A percentile compares a stretch with the other conserved stretches of the same genome.
Evolutionary conservation across 2,329 filamentous ascomycete genomes (phyloP).

Genomic region (Alternaria rosae): DNA sequence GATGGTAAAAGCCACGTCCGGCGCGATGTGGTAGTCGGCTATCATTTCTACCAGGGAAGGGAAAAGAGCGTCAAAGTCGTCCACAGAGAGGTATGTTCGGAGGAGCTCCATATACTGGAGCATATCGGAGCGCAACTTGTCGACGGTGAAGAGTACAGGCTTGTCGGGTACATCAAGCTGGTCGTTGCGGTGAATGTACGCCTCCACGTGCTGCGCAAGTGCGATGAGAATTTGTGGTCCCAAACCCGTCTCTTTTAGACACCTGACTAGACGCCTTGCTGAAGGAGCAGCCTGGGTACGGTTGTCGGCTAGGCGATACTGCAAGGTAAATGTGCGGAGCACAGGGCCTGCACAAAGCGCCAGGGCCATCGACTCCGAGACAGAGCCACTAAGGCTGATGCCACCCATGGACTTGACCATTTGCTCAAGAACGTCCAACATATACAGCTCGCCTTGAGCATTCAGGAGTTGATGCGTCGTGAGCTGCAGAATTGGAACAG

Average conservation of each 20-base stretch:
- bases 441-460: conserved; percentile 81
- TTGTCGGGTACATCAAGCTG: conserved; percentile 86
- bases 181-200: conserved; percentile 78
- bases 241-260: conserved; percentile 78
- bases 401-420: conserved; percentile 93
- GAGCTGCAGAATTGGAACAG: conserved; percentile 86
- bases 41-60: conserved; percentile 79
- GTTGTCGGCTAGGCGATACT: conserved; percentile 77
- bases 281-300: conserved; percentile 78
- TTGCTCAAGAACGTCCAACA: conserved; percentile 90
- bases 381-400: conserved; percentile 83
- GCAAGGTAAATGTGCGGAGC: conserved; percentile 80
- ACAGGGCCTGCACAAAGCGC: conserved; percentile 87
- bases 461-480: conserved; percentile 81
- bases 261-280: conserved; percentile 79
- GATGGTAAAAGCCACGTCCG: conserved; percentile 84
- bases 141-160: conserved; percentile 83
- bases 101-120: conserved; percentile 90
- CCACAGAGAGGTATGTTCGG: conserved; percentile 75
- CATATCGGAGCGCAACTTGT: conserved; percentile 86
- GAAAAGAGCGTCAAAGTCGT: conserved; percentile 80
- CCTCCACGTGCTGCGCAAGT: conserved; percentile 87
- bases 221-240: conserved; percentile 86
- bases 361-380: conserved; percentile 85
- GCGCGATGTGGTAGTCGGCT: conserved; percentile 78